Conservation (phyloP, 495 filamentous ascomycete species). For the Penicillium antarcticum region DNA sequence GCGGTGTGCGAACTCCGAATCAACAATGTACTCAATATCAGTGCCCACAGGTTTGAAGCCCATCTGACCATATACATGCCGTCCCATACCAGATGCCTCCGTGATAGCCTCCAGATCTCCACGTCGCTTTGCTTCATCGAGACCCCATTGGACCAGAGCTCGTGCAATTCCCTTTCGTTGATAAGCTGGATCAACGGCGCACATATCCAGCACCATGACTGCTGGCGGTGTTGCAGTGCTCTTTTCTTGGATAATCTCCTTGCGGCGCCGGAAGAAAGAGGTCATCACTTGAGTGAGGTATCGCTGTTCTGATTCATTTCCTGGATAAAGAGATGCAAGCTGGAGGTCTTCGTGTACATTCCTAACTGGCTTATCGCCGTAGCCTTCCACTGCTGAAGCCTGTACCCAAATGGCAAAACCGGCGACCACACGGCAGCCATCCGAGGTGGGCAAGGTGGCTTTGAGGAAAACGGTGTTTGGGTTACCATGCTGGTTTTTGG, state of each 20-base stretch:
- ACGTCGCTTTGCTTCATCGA: slow-evolving; percentile 33
- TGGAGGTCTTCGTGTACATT: slow-evolving; percentile 20
- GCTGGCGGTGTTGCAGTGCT: slow-evolving; percentile 25
- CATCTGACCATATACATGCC: slow-evolving; percentile 35
- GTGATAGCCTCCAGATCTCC: slow-evolving; percentile 34
- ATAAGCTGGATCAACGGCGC: slow-evolving; percentile 36
- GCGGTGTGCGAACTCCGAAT: slow-evolving; percentile 30
- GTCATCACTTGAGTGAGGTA: slow-evolving; percentile 29
- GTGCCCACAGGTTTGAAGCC: slow-evolving; percentile 33
- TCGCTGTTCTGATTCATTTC: slow-evolving; percentile 31
- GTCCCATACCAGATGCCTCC: slow-evolving; percentile 43
- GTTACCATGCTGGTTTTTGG: slow-evolving; percentile 27
- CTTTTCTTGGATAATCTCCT: slow-evolving; percentile 26
- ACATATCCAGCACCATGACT: slow-evolving; percentile 35
- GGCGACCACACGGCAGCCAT: slow-evolving; percentile 22
- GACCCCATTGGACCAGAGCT: slow-evolving; percentile 38
- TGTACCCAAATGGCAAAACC: slow-evolving; percentile 42
- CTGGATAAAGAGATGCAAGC: slow-evolving; percentile 31
- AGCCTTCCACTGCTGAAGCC: slow-evolving; percentile 28
- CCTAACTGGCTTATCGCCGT: slow-evolving; percentile 27
- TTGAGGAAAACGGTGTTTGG: slow-evolving; percentile 43
- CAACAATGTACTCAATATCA: slow-evolving; percentile 32
- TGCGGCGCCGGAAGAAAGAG: slow-evolving; percentile 27
- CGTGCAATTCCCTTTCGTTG: slow-evolving; percentile 37
- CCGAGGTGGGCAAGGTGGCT: slow-evolving; percentile 27